Percentiles rank a stretch among this genome's conserved stretches.
Conservation (phyloP, 345 rosid species). For the Geranium rotundifolium region DNA sequence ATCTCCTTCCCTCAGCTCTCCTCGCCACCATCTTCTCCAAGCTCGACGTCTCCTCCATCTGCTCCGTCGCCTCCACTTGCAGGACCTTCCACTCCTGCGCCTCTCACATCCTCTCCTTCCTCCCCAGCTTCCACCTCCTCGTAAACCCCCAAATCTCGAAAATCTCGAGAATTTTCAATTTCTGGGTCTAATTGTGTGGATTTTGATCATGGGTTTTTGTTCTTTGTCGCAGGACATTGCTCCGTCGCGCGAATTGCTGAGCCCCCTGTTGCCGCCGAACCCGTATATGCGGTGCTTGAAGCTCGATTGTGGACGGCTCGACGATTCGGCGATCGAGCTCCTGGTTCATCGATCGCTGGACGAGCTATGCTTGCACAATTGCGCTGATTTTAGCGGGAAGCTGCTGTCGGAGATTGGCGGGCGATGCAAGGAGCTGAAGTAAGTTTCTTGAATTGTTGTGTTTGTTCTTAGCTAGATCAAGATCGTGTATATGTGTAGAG, state of each 20-base stretch:
- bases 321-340: conserved; percentile 45
- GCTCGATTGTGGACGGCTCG: conserved; percentile 65
- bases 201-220: conserved; percentile 1
- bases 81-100: conserved; percentile 38
- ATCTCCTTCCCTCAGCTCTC: conserved; percentile 58
- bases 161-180: too few species aligned
- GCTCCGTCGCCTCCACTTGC: conserved; percentile 67
- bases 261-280: conserved; percentile 62
- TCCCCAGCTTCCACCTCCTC: conserved; percentile 62
- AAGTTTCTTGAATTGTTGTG: neutral
- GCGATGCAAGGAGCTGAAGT: conserved; percentile 64
- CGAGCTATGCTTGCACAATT: conserved; percentile 62
- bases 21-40: conserved; percentile 57
- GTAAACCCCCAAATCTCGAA: conserved; percentile 20
- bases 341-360: conserved; percentile 49
- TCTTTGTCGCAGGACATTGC: conserved; percentile 39
- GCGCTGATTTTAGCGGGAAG: conserved; percentile 62
- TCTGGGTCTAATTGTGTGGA: neutral
- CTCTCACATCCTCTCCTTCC: conserved; percentile 59
- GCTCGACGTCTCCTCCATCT: conserved; percentile 70
- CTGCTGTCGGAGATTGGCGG: conserved; percentile 69
- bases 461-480: neutral
- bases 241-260: conserved; percentile 39
- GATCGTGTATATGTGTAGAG: neutral
- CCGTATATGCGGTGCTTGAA: conserved; percentile 58